A percentile compares a stretch with the other conserved stretches of the same genome.
Evolutionary conservation across 2,329 filamentous ascomycete genomes (phyloP).

Genomic region (Zopfia rhizophila): DNA sequence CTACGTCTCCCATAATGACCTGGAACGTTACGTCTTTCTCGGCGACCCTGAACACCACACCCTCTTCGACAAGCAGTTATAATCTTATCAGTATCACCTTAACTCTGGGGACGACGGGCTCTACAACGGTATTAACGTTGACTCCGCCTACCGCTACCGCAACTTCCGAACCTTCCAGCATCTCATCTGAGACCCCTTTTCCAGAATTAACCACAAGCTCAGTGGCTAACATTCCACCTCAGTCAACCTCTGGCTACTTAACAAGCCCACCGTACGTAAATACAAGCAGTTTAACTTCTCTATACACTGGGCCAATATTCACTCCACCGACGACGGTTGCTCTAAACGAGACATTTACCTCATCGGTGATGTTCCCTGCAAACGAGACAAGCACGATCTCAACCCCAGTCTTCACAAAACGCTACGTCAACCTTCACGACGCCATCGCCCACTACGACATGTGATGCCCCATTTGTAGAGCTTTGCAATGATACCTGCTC

Average conservation of each 20-base stretch:
- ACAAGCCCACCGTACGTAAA: too few relatives aligned
- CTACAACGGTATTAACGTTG: conserved; percentile 14
- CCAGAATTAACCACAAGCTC: background rate
- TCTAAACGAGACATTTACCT: conserved; percentile 17
- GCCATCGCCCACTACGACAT: conserved; percentile 24
- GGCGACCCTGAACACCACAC: background rate
- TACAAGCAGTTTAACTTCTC: too few relatives aligned
- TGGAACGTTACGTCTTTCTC: conserved; percentile 1
- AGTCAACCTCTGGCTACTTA: conserved; percentile 1
- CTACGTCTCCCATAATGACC: background rate
- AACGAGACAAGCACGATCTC: conserved; percentile 1
- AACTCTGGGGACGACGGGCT: conserved; percentile 11
- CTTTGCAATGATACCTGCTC: conserved; percentile 37
- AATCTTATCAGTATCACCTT: conserved; percentile 11
- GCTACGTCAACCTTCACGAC: conserved; percentile 16
- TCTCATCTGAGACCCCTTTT: background rate
- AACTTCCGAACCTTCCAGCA: conserved; percentile 3
- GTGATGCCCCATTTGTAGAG: conserved; percentile 17
- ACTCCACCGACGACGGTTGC: conserved; percentile 12
- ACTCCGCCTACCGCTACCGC: conserved; percentile 2
- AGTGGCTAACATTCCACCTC: background rate
- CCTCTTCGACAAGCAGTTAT: conserved; percentile 12
- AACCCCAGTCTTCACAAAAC: too few relatives aligned
- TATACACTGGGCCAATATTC: conserved; percentile 8
- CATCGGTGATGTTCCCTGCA: conserved; percentile 1